Percentiles rank a stretch among this genome's conserved stretches.
These are phyloP conservation scores for Salicornia ramosissima DNA, from an alignment of 148 eudicot species.

Conservation along the genomic window DNA sequence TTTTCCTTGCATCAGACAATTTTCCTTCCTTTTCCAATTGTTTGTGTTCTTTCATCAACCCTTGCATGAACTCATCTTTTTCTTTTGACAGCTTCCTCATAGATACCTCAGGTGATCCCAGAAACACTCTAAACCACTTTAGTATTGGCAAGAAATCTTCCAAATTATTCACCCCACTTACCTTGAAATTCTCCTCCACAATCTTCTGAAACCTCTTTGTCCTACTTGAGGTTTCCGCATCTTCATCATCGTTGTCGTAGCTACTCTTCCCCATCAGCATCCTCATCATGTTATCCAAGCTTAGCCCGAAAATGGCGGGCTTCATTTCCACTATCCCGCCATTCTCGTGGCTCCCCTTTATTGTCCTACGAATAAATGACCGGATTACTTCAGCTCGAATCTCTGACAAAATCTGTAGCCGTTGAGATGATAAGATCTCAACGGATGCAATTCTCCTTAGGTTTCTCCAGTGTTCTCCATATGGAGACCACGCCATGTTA, in stretches of 20 bases:
- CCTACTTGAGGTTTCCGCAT: not conserved
- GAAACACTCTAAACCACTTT: constrained; percentile 1
- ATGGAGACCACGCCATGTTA: constrained; percentile 24
- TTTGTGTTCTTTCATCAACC: constrained; percentile 28
- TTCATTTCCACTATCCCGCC: constrained; percentile 27
- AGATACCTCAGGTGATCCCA: constrained; percentile 2
- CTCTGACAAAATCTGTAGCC: constrained; percentile 19
- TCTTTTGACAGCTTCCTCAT: constrained; percentile 19
- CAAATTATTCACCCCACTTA: no score
- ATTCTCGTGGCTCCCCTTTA: not conserved
- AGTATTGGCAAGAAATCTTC: constrained; percentile 19
- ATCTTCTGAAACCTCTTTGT: constrained; percentile 9
- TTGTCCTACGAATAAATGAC: no score
- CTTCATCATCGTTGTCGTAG: constrained; percentile 13
- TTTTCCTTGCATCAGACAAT: constrained; percentile 13
- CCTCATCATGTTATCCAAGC: constrained; percentile 34
- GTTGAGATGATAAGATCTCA: constrained; percentile 30
- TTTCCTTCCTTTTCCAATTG: no score
- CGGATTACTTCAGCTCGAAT: constrained; percentile 28
- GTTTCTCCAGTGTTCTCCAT: constrained; percentile 34
- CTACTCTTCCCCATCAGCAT: constrained; percentile 33
- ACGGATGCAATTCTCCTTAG: constrained; percentile 27
- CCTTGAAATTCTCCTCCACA: no score
- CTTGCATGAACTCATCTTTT: constrained; percentile 28
- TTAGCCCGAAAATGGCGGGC: constrained; percentile 23